Evolutionary conservation across 2,329 filamentous ascomycete species (phyloP), one percentile per base, ranked within the genome.

Genomic region (Fusarium algeriense): DNA sequence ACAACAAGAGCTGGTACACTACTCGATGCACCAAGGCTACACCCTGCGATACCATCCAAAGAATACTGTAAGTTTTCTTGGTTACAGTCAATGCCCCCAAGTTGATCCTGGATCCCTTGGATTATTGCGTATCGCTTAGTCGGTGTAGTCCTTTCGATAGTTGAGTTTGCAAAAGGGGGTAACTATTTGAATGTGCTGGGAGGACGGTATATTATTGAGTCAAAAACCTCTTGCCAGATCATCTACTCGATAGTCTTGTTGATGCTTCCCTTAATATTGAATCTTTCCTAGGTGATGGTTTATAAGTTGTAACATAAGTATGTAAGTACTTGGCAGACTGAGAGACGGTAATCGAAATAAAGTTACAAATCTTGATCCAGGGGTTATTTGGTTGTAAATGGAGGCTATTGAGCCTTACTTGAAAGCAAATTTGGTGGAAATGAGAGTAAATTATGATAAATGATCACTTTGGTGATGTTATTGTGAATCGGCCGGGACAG

Each of bases 101-200:
- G 11, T 49, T 4, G 23, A 49, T n/a, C 30, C 14, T 13, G 7
- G 11, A 9, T 49, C 23, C 13, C 32, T 11, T 19, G 2, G 23
- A 49, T 28, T 15, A 17, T 17, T 34, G 5, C 17, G 5, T 23
- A 9, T 34, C 7, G 14, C 32, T 17, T 2, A 5, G 45, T n/a
- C 11, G 2, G 23, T 17, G 2, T 34, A 34, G n/a, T 49, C 17
- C 7, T 12, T 9, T 32, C 3, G 3, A 48, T 3, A 20, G 28
- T 17, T 28, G 15, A 5, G 3, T 17, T 20, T 5, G 15, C 2
- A 20, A 30, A 15, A 15, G 4, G 13, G 4, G 45, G 2, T 17
- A 3, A 6, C 19, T 6, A 48, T 48, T 15, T 12, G 8, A 20
- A 8, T 6, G 3, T 17, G 2, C 11, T 23, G 2, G 0, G 15